Conservation (phyloP, 139 green algal genomes). For the Chlorella sp. region DNA sequence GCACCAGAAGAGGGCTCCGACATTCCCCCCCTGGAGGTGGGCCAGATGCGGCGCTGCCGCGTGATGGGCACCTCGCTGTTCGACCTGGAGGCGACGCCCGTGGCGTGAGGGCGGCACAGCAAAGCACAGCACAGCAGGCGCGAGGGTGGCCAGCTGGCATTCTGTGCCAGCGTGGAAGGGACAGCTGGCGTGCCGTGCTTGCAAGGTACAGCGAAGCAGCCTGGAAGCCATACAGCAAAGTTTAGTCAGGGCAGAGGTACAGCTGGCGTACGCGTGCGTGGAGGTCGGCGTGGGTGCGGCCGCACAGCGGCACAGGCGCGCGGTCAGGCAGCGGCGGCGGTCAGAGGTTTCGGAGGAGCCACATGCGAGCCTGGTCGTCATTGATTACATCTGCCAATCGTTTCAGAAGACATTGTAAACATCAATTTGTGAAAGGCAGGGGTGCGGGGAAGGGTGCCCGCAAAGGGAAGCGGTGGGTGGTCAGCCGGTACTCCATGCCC, state of each 20-base stretch:
- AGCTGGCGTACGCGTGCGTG: too few relatives aligned
- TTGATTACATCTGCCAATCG: neutral
- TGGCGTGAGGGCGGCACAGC: conserved; percentile 58
- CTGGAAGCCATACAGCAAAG: too few relatives aligned
- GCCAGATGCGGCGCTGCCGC: conserved; percentile 74
- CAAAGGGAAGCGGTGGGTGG: too few relatives aligned
- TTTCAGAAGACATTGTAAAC: neutral
- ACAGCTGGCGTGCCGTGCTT: too few relatives aligned
- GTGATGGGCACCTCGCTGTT: conserved; percentile 73
- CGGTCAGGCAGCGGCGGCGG: neutral
- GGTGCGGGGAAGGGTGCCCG: too few relatives aligned
- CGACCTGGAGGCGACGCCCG: conserved; percentile 80
- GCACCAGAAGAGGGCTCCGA: conserved; percentile 43
- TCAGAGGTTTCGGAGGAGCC: neutral
- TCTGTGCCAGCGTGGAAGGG: neutral
- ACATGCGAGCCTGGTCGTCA: neutral
- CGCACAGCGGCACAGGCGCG: too few relatives aligned
- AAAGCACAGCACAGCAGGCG: too few relatives aligned
- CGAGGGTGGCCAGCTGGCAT: neutral
- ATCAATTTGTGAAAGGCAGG: too few relatives aligned
- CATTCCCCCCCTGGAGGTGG: conserved; percentile 53
- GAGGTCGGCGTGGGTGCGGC: too few relatives aligned
- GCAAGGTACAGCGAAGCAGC: too few relatives aligned
- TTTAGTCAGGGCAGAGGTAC: too few relatives aligned
- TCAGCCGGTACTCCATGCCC: too few relatives aligned